A percentile compares a stretch with the other conserved stretches of the same genome.
Evolutionary conservation across 768 basidiomycete species (phyloP).

Genomic region (button mushroom (Agaricus bisporus)): DNA sequence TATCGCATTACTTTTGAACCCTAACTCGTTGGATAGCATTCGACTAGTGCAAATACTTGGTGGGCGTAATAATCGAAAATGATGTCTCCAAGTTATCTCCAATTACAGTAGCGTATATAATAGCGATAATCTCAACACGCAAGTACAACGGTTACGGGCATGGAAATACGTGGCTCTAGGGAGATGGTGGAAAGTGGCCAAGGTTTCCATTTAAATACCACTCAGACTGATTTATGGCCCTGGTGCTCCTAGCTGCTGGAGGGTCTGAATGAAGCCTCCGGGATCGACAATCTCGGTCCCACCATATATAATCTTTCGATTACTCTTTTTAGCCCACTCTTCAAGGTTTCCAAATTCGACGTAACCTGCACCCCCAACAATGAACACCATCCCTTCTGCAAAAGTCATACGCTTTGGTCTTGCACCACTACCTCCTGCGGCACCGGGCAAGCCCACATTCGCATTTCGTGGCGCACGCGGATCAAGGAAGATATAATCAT

Average conservation of each 20-base stretch:
- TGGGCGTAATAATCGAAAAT: constrained; percentile 58
- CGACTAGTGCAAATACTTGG: constrained; percentile 76
- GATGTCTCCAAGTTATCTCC: constrained; percentile 20
- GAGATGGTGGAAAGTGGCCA: too few relatives aligned
- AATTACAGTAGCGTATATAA: constrained; percentile 3
- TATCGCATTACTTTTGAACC: background rate
- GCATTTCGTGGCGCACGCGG: constrained; percentile 70
- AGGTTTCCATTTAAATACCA: too few relatives aligned
- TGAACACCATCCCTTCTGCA: constrained; percentile 83
- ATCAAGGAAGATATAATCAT: constrained; percentile 93
- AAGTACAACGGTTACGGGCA: too few relatives aligned
- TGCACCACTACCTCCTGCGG: constrained; percentile 38
- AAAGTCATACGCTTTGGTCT: constrained; percentile 65
- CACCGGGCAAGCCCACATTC: constrained; percentile 46
- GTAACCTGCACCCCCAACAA: constrained; percentile 95
- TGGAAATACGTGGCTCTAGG: too few relatives aligned
- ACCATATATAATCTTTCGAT: constrained; percentile 88
- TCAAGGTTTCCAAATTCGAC: constrained; percentile 96
- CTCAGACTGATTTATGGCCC: constrained; percentile 11
- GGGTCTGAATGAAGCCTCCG: constrained; percentile 67
- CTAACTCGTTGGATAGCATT: constrained; percentile 37
- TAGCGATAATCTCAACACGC: constrained; percentile 2
- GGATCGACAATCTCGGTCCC: constrained; percentile 95
- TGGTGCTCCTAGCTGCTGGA: constrained; percentile 60
- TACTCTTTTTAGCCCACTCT: constrained; percentile 84